phyloP scores from a whole-genome alignment of 2,329 filamentous ascomycete species.

The Fusarium floridanum region DNA sequence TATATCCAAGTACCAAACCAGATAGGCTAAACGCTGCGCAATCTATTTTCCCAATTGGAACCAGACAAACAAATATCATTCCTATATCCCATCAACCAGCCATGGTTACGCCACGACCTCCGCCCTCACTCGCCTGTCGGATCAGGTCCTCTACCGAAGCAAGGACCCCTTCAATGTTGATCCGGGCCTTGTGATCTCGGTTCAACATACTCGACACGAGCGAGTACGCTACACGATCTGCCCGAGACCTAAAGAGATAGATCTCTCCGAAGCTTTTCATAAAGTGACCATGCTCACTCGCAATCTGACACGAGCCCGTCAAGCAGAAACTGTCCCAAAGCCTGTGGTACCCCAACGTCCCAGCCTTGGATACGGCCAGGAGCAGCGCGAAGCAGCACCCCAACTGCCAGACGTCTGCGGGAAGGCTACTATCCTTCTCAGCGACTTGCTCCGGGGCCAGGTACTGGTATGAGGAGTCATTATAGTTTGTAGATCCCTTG shows the following conservation, averaged over 20 bases:
- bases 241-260: not conserved
- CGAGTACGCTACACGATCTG: rapidly evolving
- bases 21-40: too few relatives aligned
- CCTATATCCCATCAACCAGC: too few relatives aligned
- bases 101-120: not conserved
- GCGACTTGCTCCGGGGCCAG: not conserved
- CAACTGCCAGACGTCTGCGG: not conserved
- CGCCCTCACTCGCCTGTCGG: not conserved
- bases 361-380: not conserved
- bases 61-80: too few relatives aligned
- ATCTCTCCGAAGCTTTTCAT: not conserved
- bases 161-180: not conserved
- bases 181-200: not conserved
- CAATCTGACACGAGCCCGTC: not conserved
- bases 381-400: not conserved
- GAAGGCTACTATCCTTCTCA: not conserved
- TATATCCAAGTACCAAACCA: too few relatives aligned
- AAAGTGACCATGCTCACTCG: not conserved
- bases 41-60: too few relatives aligned
- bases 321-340: not conserved
- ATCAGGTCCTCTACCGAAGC: not conserved
- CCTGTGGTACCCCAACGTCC: not conserved
- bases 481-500: not conserved
- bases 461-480: not conserved
- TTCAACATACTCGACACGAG: not conserved